phyloP scores from a whole-genome alignment of 2,329 filamentous ascomycete species.

The Clonostachys sp. region DNA sequence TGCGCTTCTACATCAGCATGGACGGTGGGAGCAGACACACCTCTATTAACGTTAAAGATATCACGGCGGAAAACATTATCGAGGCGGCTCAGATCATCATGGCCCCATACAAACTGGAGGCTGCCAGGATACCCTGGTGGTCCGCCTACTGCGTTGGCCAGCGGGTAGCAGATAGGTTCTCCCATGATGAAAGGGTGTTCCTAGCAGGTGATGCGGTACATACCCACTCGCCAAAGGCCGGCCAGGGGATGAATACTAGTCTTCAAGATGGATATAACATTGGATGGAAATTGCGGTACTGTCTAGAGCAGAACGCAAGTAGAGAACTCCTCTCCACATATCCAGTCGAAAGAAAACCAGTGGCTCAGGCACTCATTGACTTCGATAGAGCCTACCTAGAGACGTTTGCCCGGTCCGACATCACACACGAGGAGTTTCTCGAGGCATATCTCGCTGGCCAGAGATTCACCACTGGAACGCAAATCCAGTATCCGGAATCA shows the following conservation, averaged over 20 bases:
- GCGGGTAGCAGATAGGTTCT: constrained; percentile 54
- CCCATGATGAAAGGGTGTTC: constrained; percentile 55
- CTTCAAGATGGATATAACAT: constrained; percentile 61
- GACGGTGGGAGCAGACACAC: constrained; percentile 10
- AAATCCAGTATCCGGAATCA: not conserved
- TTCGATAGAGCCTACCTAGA: constrained; percentile 55
- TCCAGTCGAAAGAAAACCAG: constrained; percentile 44
- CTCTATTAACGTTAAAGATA: constrained; percentile 33
- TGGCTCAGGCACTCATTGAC: constrained; percentile 63
- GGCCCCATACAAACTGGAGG: constrained; percentile 60
- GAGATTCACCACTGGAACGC: constrained; percentile 30
- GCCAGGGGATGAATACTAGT: constrained; percentile 65
- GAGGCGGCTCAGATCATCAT: constrained; percentile 60
- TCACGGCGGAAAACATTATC: constrained; percentile 61
- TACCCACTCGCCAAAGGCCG: constrained; percentile 55
- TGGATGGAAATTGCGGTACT: constrained; percentile 45
- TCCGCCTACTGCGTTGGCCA: constrained; percentile 68
- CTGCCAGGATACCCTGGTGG: constrained; percentile 61
- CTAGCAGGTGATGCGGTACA: constrained; percentile 64
- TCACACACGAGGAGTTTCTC: constrained; percentile 54
- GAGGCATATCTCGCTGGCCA: constrained; percentile 55
- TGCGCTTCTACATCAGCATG: constrained; percentile 63
- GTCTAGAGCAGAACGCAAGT: constrained; percentile 35
- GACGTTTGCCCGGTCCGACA: constrained; percentile 55
- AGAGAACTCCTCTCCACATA: constrained; percentile 43